A percentile compares a stretch with the other conserved stretches of the same genome.
Evolutionary conservation across 257 asterid species (phyloP).

Genomic region (Forsythia viridissima): DNA sequence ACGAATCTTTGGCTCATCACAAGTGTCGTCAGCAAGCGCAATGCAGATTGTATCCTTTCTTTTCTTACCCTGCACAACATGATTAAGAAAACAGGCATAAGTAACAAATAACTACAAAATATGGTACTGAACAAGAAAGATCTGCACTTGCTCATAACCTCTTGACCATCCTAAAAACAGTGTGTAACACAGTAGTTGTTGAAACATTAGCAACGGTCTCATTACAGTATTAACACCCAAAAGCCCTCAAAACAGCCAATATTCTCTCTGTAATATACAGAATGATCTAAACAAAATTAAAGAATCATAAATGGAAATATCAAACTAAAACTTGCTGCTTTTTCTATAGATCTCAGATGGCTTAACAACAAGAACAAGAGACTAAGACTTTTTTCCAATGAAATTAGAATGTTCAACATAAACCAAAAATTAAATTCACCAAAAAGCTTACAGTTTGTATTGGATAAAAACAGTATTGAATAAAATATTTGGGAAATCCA

Average conservation of each 20-base stretch:
- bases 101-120: not conserved
- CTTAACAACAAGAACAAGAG: not conserved
- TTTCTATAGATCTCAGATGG: not conserved
- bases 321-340: not conserved
- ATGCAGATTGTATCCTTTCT: conserved; percentile 71
- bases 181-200: not conserved
- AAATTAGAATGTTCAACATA: not conserved
- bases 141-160: not conserved
- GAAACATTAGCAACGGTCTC: not conserved
- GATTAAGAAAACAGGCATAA: not conserved
- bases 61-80: conserved; percentile 62
- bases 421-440: too few relatives aligned
- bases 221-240: not conserved
- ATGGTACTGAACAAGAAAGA: not conserved
- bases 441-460: too few relatives aligned
- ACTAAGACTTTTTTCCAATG: not conserved
- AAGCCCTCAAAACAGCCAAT: not conserved
- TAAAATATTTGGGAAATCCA: too few relatives aligned
- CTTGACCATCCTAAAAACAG: not conserved
- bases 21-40: conserved; percentile 75
- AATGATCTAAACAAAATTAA: too few relatives aligned
- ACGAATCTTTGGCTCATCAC: conserved; percentile 78
- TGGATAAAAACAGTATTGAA: too few relatives aligned
- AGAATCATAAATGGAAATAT: not conserved
- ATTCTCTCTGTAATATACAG: not conserved